These are phyloP conservation scores for Bjerkandera adusta DNA, from an alignment of 1,284 basidiomycete genomes.

Conservation along the genomic window DNA sequence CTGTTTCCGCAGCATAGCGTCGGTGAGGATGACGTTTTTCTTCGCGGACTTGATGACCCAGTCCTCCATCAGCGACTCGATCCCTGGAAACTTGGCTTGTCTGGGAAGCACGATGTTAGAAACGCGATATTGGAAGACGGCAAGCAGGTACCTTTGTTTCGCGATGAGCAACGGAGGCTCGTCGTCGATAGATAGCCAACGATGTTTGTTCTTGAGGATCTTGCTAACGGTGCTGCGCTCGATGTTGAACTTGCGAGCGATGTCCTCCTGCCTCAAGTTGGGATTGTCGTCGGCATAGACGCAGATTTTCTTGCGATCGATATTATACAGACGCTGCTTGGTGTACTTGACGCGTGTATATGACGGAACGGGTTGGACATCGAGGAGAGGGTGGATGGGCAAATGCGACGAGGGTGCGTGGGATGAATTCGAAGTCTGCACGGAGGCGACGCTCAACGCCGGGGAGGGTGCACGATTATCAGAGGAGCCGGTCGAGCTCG, in stretches of 20 bases:
- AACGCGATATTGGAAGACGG: too few relatives aligned
- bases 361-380: constrained; percentile 9
- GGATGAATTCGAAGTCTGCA: not conserved
- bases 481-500: constrained; percentile 25
- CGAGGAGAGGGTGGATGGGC: constrained; percentile 39
- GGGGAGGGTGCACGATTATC: constrained; percentile 22
- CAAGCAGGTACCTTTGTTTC: constrained; percentile 56
- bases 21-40: constrained; percentile 56
- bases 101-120: constrained; percentile 36
- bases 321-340: constrained; percentile 73
- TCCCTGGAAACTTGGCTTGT: constrained; percentile 74
- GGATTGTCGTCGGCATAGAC: constrained; percentile 62
- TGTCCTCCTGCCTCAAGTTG: constrained; percentile 75
- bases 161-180: constrained; percentile 55
- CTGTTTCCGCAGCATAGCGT: constrained; percentile 67
- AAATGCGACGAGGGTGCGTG: constrained; percentile 49
- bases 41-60: constrained; percentile 59
- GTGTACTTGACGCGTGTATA: constrained; percentile 43
- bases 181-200: constrained; percentile 73
- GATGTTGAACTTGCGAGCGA: constrained; percentile 72
- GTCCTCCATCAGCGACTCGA: constrained; percentile 63
- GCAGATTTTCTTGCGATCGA: constrained; percentile 79
- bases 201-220: constrained; percentile 81
- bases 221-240: constrained; percentile 94
- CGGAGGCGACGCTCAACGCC: not conserved